Base-by-base conservation (phyloP, 176 grass and related monocot genomes). In the Bromus sterilis region DNA sequence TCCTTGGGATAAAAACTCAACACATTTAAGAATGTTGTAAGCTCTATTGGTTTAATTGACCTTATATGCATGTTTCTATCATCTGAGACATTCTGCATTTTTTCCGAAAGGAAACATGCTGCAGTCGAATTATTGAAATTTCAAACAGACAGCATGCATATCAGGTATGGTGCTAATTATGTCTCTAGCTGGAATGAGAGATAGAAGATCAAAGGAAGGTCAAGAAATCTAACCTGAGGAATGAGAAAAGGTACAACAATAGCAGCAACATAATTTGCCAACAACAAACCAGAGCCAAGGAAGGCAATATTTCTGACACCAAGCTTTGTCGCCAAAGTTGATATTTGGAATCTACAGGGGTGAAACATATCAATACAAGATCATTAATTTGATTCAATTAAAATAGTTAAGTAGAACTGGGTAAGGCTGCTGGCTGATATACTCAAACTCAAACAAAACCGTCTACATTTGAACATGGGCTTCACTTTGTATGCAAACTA, bases 251-350 rank as follows among this genome's bases (percentile, higher is more conserved):
- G 93, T 56, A 88, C 85, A 85, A 23, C 35, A 93, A 95, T 91
- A 85, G 96, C 96, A 76, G 78, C 83, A 82, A 95, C 11, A 89
- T 98, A 98, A 75, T 98, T 98, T 78, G 82, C 82, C 71, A 95
- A n/a, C 66, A 98, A 74, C 80, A 95, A 89, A 75, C 90, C 91
- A 44, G 93, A 93, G 62, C 96, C 96, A 90, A 98, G 90, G 46
- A 95, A 95, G 26, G 93, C 90, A 60, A 98, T 98, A 51, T 98
- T 98, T 80, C 96, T 98, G 76, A 98, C 96, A 89, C 96, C 95
- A 86, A 99, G 96, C 35, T 93, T 99, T 69, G 96, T 99, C 18
- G 91, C 93, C 84, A 99, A 87, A 31, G 96, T 99, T 87, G 93
- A 99, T 89, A 99, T 99, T 80, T 95, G 84, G 51, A 88, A 99